Base-by-base conservation (phyloP, 148 eudicot species). In the Beta vulgaris region DNA sequence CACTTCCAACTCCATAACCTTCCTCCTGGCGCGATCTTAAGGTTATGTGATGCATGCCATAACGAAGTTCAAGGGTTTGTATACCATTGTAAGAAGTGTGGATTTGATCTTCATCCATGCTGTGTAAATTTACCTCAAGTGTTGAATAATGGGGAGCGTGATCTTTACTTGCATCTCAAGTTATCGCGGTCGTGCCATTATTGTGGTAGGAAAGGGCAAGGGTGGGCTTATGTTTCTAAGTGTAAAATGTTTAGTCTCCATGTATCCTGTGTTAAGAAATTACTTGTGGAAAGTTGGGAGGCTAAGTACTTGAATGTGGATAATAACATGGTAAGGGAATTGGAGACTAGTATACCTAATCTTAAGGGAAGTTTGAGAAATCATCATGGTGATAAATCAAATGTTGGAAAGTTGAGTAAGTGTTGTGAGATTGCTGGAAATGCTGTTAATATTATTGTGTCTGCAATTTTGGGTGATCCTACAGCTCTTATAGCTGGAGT, bases 391-490 rank as follows among this genome's bases (percentile, higher is more conserved):
- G 25, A 51, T 37, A 19, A 34, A 55, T 36, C 28, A n/a, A 49
- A 69, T 11, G 75, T 74, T 16, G 79, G 72, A 42, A 75, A 72
- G 42, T 3, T 75, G 60, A 78, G 64, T 73, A 84, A 81, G 76
- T 73, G 76, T n/a, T 80, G 78, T 55, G 62, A 77, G 67, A 81
- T 81, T 69, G 84, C 77, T 13, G 80, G 84, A 13, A 49, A 23
- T 39, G 84, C 83, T 4, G 44, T 81, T 21, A 77, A 74, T 36
- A 42, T 81, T 48, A 73, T 84, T 43, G 72, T 81, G 7, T 81
- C 87, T 28, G 82, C 87, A 4, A 6, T 84, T 35, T 63, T 84
- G 65, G 87, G 84, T 39, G 87, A 84, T 75, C 87, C 87, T 31
- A 81, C 80, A 7, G 66, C 79, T 37, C 66, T 84, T 39, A 72